Evolutionary conservation across 73 alveolate species (phyloP), one percentile per base, ranked within the genome.

Genomic region (Paramecium bursaria): DNA sequence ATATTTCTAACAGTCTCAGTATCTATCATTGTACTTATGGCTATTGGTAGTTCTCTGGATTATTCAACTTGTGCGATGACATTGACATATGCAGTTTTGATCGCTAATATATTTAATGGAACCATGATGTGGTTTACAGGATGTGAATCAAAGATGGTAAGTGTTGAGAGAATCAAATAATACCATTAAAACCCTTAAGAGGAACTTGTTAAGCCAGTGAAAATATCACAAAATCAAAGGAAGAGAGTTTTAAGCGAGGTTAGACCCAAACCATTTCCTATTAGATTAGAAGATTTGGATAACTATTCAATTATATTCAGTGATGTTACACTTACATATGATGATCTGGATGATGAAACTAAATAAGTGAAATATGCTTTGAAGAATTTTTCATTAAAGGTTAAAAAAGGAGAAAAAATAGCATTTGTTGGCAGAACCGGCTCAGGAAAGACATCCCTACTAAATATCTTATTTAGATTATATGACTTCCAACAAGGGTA

Each of bases 371-470:
- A 79, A 30, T 79, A 39, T 79, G 89, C 89, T 1, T 42, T 79
- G 14, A 52, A 54, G 19, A 73, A 79, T n/a, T 46, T 79, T 53
- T 35, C 85, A 22, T 54, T 79, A 0, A 27, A 49, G 42, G 54
- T 79, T 53, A 79, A 73, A 53, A 79, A 54, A 79, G 89, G 89
- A 39, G 89, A 79, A 46, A 93, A 93, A 90, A 80, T 91, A 21
- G 97, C 97, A 10, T 88, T 93, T 42, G 93, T 90, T 9, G 98
- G 98, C 0, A 92, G 98, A 85, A 94, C 98, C 15, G 98, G 98
- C 33, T 76, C 97, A 75, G 98, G 98, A 0, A 94, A 94, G 77
- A 88, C 96, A 51, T 90, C 97, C 14, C 87, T 94, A 55, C 86
- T 90, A 17, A 76, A 87, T 46, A 90, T 94, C 49, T 60, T 94